Evolutionary conservation across 176 grass and related monocot genomes (phyloP), one percentile per base, ranked within the genome.

Genomic region (Otatea glauca): DNA sequence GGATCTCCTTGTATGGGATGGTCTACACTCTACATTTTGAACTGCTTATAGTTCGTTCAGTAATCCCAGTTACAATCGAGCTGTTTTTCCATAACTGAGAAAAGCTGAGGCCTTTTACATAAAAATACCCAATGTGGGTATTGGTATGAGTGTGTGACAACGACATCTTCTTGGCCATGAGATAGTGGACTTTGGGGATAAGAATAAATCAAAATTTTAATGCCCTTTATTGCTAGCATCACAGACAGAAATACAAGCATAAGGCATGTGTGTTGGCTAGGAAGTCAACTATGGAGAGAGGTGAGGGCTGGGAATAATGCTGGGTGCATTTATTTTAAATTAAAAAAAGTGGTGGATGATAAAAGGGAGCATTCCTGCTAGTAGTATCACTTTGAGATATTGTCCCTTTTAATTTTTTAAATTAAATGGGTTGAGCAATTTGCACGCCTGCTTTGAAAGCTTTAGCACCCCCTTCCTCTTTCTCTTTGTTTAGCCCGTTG

Each of bases 151-250:
- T 15, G 12, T 48, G 48, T 45, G 72, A 91, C 25, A 61, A 23
- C 39, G 83, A 83, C 69, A 76, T 70, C 69, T 21, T 66, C 83
- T 24, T 73, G 51, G 79, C 27, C 83, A 55, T 17, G 73, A 47
- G 90, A 86, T 76, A 78, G 83, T 92, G 80, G 87, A 92, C 87
- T 92, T 92, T 80, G 72, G 16, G 64, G 86, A 78, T 69, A 79
- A 79, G 56, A 74, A 79, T 50, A 85, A 53, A 77, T 20, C 34
- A 43, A 14, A 62, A 82, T 85, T 88, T 61, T 74, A 43, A 35
- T 44, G 65, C 47, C 47, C 44, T 81, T 85, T 88, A 88, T 82
- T 79, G 65, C 48, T 65, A 14, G 68, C 61, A 78, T 29, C 39
- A 72, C 21, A 48, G 13, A 43, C 38, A 66, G 13, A 64, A 42